phyloP scores from a whole-genome alignment of 345 rosid genomes.

The Melaleuca alternifolia region DNA sequence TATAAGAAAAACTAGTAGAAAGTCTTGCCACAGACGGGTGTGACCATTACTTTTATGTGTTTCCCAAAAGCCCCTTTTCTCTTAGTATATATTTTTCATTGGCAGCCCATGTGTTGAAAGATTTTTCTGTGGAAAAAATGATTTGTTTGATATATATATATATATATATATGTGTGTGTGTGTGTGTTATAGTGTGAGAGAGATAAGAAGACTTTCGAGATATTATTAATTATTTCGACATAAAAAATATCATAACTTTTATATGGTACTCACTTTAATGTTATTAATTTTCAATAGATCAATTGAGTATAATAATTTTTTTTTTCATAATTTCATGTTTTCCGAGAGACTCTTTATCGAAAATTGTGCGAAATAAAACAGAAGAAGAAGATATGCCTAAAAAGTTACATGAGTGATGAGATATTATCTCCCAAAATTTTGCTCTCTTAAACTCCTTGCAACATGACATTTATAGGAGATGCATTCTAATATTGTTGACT shows the following conservation, averaged over 20 bases:
- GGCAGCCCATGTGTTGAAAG: background rate
- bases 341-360: background rate
- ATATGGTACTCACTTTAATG: accelerated
- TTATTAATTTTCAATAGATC: background rate
- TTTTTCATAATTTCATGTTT: background rate
- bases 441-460: background rate
- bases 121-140: background rate
- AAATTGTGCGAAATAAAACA: background rate
- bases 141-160: background rate
- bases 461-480: accelerated
- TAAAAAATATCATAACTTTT: background rate
- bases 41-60: background rate
- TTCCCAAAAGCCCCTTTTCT: background rate
- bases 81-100: background rate
- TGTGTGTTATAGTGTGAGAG: no score
- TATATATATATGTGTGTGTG: no score
- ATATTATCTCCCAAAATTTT: background rate
- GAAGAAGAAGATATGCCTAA: background rate
- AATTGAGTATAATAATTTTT: background rate
- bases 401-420: background rate
- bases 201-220: background rate
- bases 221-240: background rate
- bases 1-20: background rate
- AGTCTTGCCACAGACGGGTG: background rate
- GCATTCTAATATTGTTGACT: background rate